Percentiles rank a stretch among this genome's conserved stretches.
Evolutionary conservation across 2,329 filamentous ascomycete species (phyloP).

Genomic region (Pseudogymnoascus sp.): DNA sequence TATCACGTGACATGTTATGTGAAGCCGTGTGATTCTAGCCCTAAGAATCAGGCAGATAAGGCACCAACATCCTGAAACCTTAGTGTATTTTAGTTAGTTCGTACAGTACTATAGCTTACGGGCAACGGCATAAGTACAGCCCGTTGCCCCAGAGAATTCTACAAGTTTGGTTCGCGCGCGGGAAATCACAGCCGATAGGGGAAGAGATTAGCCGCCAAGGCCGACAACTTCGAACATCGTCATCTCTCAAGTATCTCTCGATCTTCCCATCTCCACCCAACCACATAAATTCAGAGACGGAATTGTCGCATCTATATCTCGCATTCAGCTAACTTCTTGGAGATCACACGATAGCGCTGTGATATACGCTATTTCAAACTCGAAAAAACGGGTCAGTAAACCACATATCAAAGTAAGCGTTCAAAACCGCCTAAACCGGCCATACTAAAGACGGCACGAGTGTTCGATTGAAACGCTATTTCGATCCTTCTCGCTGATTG

Average conservation of each 20-base stretch:
- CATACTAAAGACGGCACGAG: neutral
- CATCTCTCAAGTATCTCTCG: neutral
- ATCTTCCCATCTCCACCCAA: neutral
- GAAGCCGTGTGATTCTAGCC: too few species aligned
- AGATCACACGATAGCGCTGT: neutral
- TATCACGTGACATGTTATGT: neutral
- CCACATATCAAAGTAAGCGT: neutral
- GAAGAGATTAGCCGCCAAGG: neutral
- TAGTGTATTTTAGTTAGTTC: too few species aligned
- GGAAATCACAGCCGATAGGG: too few species aligned
- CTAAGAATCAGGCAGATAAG: too few species aligned
- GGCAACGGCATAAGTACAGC: too few species aligned
- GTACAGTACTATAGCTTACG: too few species aligned
- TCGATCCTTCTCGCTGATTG: neutral
- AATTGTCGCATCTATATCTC: slow-evolving; percentile 7
- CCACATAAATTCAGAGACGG: neutral
- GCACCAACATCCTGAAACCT: too few species aligned
- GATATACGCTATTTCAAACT: neutral
- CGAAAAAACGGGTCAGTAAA: neutral
- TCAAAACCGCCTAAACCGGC: neutral
- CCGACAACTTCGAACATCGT: neutral
- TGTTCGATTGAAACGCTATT: neutral
- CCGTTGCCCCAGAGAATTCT: too few species aligned
- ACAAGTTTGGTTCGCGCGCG: too few species aligned
- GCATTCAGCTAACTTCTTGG: neutral